These are phyloP conservation scores for Panus rudis DNA, from an alignment of 768 basidiomycete species.

Conservation along the genomic window DNA sequence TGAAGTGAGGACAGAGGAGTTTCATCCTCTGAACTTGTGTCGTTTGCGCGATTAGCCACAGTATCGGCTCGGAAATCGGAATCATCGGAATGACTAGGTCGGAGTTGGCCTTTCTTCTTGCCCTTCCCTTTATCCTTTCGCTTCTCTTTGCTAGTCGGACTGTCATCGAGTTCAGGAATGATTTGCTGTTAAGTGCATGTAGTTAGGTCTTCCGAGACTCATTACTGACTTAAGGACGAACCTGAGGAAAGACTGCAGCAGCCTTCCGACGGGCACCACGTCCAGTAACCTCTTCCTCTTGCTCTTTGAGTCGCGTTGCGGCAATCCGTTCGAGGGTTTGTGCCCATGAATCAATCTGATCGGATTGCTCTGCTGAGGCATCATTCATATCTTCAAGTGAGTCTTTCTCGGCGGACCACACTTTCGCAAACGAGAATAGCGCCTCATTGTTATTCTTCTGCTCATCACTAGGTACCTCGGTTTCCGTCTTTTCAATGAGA, in stretches of 20 bases:
- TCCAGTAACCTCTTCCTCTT: constrained; percentile 52
- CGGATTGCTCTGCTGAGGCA: constrained; percentile 30
- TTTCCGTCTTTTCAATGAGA: constrained; percentile 80
- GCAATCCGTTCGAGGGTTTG: constrained; percentile 50
- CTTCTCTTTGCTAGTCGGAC: constrained; percentile 25
- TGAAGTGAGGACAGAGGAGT: too few species aligned
- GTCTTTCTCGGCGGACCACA: constrained; percentile 83
- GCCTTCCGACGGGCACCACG: constrained; percentile 73
- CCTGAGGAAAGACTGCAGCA: constrained; percentile 39
- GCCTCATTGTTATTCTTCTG: constrained; percentile 37
- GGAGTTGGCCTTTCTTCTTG: constrained; percentile 20
- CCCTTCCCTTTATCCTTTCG: constrained; percentile 25
- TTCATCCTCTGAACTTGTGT: too few species aligned
- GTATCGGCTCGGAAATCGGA: too few species aligned
- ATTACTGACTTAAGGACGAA: constrained; percentile 18
- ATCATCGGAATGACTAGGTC: too few species aligned
- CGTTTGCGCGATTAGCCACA: too few species aligned
- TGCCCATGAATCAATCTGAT: constrained; percentile 77
- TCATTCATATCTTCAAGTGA: constrained; percentile 62
- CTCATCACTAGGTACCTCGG: constrained; percentile 51
- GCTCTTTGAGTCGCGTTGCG: constrained; percentile 36
- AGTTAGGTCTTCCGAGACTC: neutral
- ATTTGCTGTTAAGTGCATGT: constrained; percentile 16
- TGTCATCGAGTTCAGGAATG: constrained; percentile 29
- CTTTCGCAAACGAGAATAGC: constrained; percentile 82